Evolutionary conservation across 495 filamentous ascomycete species (phyloP), one percentile per base, ranked within the genome.

Genomic region (Penicillium pancosmium): DNA sequence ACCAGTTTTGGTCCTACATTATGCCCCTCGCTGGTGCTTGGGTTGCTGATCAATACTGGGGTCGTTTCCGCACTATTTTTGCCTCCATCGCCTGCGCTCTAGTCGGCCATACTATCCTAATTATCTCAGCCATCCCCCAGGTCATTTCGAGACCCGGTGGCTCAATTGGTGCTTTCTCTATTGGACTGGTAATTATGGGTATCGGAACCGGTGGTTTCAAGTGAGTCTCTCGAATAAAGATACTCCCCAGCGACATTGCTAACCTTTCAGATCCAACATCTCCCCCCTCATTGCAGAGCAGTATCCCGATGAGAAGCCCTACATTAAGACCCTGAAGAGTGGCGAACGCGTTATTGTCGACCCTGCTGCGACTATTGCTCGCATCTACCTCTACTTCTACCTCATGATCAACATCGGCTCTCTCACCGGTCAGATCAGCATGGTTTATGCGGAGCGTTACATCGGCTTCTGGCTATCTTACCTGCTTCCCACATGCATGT

Each of bases 381-480:
- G 76, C 27, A 73, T 77, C 63, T 77, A 73, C 18, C 59, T 76
- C 1, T 77, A 75, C 67, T 78, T 76, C 65, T 78, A 77, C 61
- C 43, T 74, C 61, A 87, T 89, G 73, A 86, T 92, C 52, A 82
- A 82, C 47, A 57, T 80, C 13, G 78, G 74, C 7, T 78, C 81
- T 1, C 52, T 85, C 40, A 8, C 53, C 35, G 59, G 67, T 54
- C 56, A 74, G 57, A 64, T 71, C 16, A 56, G 56, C 70, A 73
- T 68, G 60, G 80, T 59, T 63, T 80, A 70, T 50, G 53, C 73
- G 13, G 55, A 73, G 51, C 82, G 87, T 57, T 90, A 89, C 54
- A 85, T 91, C 55, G 89, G 89, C 19, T 92, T 91, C 76, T 92
- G 84, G 79, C 78, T 91, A 54, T 88, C 87, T 13, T 92, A 87